Conservation (phyloP, 306 rosid genomes). For the Corylus americana region DNA sequence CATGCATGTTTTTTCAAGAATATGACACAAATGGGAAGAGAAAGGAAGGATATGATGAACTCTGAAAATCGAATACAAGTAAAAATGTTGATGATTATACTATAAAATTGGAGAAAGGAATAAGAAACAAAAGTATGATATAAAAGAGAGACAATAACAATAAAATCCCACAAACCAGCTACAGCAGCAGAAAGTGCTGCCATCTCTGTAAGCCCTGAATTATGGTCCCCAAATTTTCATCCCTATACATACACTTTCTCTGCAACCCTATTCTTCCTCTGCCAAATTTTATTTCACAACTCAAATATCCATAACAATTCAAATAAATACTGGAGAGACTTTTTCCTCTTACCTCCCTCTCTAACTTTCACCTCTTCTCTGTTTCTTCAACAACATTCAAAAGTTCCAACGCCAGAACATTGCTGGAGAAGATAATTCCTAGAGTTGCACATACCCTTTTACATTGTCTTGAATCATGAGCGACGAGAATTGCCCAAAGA, state of each 20-base stretch:
- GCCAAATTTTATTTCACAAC: conserved; percentile 84
- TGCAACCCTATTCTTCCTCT: conserved; percentile 82
- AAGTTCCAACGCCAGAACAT: conserved; percentile 14
- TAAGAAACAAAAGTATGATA: conserved; percentile 62
- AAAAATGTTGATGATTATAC: conserved; percentile 60
- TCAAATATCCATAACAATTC: conserved; percentile 79
- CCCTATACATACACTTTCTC: conserved; percentile 85
- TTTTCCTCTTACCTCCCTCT: conserved; percentile 69
- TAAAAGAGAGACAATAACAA: conserved; percentile 58
- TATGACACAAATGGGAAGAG: conserved; percentile 22
- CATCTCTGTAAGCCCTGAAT: conserved; percentile 56
- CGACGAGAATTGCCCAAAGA: conserved; percentile 75
- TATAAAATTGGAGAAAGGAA: conserved; percentile 51
- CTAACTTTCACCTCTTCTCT: conserved; percentile 42
- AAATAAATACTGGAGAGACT: conserved; percentile 77
- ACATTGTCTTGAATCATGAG: conserved; percentile 32
- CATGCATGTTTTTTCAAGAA: not conserved
- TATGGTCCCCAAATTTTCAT: conserved; percentile 66
- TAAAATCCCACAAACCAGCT: conserved; percentile 60
- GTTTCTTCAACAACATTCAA: conserved; percentile 18
- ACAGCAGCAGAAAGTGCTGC: conserved; percentile 50
- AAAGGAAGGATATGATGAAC: conserved; percentile 37
- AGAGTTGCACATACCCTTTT: conserved; percentile 29
- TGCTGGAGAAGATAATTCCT: conserved; percentile 6
- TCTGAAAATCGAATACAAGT: conserved; percentile 65